Conservation (phyloP, 2,329 filamentous ascomycete genomes). For the Fusarium continuum region DNA sequence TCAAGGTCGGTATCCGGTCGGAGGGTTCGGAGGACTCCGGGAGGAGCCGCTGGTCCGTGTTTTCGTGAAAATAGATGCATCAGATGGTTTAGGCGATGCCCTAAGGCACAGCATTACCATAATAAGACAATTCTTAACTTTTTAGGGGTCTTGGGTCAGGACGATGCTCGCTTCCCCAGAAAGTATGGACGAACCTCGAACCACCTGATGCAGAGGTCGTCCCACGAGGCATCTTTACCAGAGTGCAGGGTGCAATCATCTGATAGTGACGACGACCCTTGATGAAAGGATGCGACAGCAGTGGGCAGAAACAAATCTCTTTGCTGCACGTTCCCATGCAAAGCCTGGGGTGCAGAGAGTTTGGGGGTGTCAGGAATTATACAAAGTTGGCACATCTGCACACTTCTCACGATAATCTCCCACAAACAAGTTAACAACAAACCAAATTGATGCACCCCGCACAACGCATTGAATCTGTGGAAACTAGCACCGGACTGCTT, state of each 20-base stretch:
- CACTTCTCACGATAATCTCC: constrained; percentile 10
- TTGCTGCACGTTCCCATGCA: constrained; percentile 27
- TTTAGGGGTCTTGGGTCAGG: constrained; percentile 20
- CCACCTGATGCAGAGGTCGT: constrained; percentile 40
- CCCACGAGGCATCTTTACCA: constrained; percentile 33
- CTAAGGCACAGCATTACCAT: constrained; percentile 23
- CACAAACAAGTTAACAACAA: background rate
- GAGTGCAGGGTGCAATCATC: constrained; percentile 32
- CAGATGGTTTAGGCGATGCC: constrained; percentile 16
- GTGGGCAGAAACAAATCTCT: constrained; percentile 13
- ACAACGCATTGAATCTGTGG: constrained; percentile 25
- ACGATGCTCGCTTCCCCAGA: constrained; percentile 36
- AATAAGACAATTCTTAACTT: constrained; percentile 28
- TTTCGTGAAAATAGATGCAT: constrained; percentile 18
- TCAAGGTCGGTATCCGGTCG: constrained; percentile 12
- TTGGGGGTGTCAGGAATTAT: constrained; percentile 31
- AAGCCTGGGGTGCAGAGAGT: constrained; percentile 17
- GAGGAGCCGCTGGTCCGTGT: constrained; percentile 41
- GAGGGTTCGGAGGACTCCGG: constrained; percentile 35
- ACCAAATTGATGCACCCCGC: constrained; percentile 25
- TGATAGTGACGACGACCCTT: constrained; percentile 35
- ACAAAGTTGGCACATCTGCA: constrained; percentile 29
- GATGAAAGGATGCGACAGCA: constrained; percentile 18
- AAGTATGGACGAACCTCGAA: constrained; percentile 41
- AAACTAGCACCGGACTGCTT: constrained; percentile 6